These are phyloP conservation scores for Colletotrichum sp. DNA, from an alignment of 2,329 filamentous ascomycete genomes.

Conservation along the genomic window DNA sequence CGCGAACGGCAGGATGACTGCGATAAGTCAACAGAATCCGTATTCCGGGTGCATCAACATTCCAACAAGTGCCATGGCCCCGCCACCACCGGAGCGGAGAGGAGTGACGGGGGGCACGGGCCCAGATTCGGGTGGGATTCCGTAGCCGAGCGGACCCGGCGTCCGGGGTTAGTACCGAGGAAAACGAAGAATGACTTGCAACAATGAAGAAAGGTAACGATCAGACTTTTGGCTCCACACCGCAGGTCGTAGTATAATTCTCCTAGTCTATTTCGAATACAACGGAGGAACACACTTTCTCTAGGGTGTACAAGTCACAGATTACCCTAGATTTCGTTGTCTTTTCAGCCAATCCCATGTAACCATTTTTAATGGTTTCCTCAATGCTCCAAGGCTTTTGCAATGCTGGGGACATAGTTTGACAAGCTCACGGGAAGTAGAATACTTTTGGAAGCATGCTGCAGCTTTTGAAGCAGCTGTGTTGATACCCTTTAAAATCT, in stretches of 20 bases:
- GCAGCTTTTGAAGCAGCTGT: neutral
- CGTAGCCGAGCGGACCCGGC: neutral
- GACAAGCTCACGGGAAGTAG: neutral
- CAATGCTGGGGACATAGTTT: neutral
- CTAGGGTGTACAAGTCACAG: neutral
- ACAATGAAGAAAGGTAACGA: neutral
- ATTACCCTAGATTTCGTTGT: neutral
- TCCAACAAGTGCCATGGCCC: neutral
- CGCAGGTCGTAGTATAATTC: neutral
- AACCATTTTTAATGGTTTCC: neutral
- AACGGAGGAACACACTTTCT: neutral
- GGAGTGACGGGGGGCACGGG: neutral
- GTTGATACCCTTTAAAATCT: neutral
- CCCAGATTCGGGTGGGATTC: neutral
- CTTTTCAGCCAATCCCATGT: neutral
- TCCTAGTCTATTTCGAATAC: fast-evolving
- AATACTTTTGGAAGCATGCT: neutral
- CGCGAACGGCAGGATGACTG: neutral
- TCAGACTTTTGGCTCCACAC: neutral
- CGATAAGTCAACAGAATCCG: neutral
- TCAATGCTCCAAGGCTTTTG: neutral
- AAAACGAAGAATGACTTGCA: neutral
- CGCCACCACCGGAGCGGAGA: neutral
- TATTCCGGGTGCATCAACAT: neutral
- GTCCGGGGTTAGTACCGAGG: neutral